These are phyloP conservation scores for Ophidiomyces ophidiicola DNA, from an alignment of 2,329 filamentous ascomycete species.

Conservation along the genomic window DNA sequence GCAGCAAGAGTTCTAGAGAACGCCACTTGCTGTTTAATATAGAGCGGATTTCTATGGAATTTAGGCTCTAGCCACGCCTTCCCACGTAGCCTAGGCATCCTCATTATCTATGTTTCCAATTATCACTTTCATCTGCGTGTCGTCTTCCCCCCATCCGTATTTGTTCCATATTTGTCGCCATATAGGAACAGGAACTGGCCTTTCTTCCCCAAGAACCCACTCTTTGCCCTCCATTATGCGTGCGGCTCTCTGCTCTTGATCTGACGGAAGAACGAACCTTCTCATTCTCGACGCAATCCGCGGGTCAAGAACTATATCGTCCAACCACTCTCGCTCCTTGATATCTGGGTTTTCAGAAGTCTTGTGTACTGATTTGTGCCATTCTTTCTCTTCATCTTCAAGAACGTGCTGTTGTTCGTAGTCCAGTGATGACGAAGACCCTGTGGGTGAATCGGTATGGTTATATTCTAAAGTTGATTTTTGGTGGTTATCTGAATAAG, in stretches of 20 bases:
- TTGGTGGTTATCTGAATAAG: slow-evolving; percentile 27
- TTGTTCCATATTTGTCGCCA: slow-evolving; percentile 32
- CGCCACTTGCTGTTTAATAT: too few species aligned
- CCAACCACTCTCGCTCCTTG: slow-evolving; percentile 62
- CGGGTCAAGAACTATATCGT: slow-evolving; percentile 61
- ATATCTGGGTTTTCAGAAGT: slow-evolving; percentile 36
- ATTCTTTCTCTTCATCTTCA: slow-evolving; percentile 61
- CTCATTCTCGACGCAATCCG: slow-evolving; percentile 70
- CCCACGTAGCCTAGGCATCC: slow-evolving; percentile 5
- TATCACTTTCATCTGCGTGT: slow-evolving; percentile 30
- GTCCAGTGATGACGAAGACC: slow-evolving; percentile 23
- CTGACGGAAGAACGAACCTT: slow-evolving; percentile 55
- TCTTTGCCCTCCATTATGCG: slow-evolving; percentile 53
- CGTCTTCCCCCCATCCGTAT: slow-evolving; percentile 33
- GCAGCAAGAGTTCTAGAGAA: too few species aligned
- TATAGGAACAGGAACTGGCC: slow-evolving; percentile 24
- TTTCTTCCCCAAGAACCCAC: slow-evolving; percentile 54
- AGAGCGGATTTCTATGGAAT: too few species aligned
- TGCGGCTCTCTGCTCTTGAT: slow-evolving; percentile 56
- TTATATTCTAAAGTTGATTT: slow-evolving; percentile 19
- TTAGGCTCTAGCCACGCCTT: too few species aligned
- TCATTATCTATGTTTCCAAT: slow-evolving; percentile 24
- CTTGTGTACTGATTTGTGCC: slow-evolving; percentile 68
- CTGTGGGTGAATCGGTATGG: slow-evolving; percentile 14
- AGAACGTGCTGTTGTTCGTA: slow-evolving; percentile 56